Conservation (phyloP, 768 basidiomycete genomes). For the Xerocomus spinulosus region DNA sequence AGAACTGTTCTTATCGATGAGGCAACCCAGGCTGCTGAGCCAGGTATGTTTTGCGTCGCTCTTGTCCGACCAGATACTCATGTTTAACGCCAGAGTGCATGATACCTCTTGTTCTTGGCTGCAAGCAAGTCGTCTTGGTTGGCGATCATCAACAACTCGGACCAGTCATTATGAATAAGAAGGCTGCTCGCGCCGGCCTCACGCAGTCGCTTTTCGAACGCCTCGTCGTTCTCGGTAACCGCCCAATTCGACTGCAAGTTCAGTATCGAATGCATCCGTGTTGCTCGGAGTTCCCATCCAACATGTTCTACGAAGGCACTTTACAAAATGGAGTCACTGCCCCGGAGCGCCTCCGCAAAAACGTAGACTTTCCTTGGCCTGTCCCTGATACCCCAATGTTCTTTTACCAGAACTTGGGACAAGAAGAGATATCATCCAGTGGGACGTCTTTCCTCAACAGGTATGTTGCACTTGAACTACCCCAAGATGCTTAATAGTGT, state of each 20-base stretch:
- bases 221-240: constrained; percentile 89
- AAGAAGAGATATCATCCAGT: constrained; percentile 97
- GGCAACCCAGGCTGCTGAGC: constrained; percentile 96
- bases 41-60: constrained; percentile 49
- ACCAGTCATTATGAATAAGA: constrained; percentile 99
- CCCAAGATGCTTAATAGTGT: constrained; percentile 3
- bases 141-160: constrained; percentile 97
- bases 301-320: constrained; percentile 99
- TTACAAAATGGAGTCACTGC: constrained; percentile 99
- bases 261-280: constrained; percentile 99
- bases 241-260: constrained; percentile 96
- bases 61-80: constrained; percentile 2
- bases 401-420: constrained; percentile 98
- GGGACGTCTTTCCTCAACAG: constrained; percentile 98
- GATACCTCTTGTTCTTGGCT: constrained; percentile 97
- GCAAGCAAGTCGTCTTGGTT: constrained; percentile 97
- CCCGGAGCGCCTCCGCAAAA: constrained; percentile 93
- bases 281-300: constrained; percentile 97
- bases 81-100: constrained; percentile 73
- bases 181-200: constrained; percentile 96
- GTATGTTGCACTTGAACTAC: constrained; percentile 29
- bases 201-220: constrained; percentile 98
- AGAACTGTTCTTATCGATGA: constrained; percentile 98
- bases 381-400: constrained; percentile 98
- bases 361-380: constrained; percentile 99